Evolutionary conservation across 2,329 filamentous ascomycete genomes (phyloP).

Genomic region (Xylariaceae sp.): DNA sequence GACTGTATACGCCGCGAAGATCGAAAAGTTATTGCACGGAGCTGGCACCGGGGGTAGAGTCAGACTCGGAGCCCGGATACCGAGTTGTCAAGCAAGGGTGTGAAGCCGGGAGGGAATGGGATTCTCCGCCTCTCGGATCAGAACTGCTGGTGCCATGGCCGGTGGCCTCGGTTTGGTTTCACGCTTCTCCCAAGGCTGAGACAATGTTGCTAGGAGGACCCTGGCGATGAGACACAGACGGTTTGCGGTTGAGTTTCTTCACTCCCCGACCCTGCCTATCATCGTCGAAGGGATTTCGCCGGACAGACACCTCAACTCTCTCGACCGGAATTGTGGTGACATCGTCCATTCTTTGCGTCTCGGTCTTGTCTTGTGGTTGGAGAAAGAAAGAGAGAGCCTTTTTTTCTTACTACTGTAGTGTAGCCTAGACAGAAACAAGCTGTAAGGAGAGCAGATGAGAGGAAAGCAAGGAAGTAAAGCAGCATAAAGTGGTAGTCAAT

Average conservation of each 20-base stretch:
- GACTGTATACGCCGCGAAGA: not conserved
- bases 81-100: not conserved
- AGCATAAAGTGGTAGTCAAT: conserved; percentile 1
- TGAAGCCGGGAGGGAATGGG: not conserved
- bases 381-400: not conserved
- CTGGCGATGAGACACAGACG: not conserved
- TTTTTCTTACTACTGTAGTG: not conserved
- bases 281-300: not conserved
- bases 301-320: not conserved
- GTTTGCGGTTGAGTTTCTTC: not conserved
- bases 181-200: not conserved
- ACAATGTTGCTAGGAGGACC: not conserved
- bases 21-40: conserved; percentile 1
- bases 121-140: not conserved
- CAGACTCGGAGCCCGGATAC: too few species aligned
- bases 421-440: conserved; percentile 1
- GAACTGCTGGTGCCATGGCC: not conserved
- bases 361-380: not conserved
- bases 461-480: too few species aligned
- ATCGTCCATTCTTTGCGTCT: not conserved
- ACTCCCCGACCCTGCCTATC: not conserved
- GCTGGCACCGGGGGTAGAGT: not conserved
- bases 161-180: not conserved
- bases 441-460: not conserved
- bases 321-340: not conserved